Evolutionary conservation across 1,284 basidiomycete genomes (phyloP).

Genomic region (Puccinia coronata): DNA sequence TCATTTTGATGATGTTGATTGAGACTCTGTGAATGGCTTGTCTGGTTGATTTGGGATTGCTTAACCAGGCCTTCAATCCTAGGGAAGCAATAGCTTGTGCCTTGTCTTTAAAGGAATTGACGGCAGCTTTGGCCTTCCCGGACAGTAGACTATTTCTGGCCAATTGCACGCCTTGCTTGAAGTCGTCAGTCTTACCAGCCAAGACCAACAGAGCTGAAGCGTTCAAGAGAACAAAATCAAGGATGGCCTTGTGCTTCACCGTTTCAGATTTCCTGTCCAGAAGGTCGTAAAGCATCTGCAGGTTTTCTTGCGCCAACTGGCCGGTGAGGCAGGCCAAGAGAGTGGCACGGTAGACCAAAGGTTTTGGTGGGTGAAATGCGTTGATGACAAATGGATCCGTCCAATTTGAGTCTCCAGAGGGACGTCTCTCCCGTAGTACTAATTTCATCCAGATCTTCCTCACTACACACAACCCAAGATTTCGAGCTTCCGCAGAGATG

Average conservation of each 20-base stretch:
- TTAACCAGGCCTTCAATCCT: neutral
- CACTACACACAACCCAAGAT: slow-evolving; percentile 90
- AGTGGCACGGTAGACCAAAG: slow-evolving; percentile 33
- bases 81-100: neutral
- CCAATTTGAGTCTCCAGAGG: slow-evolving; percentile 62
- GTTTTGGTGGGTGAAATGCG: slow-evolving; percentile 1
- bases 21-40: no score
- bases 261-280: slow-evolving; percentile 60
- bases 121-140: slow-evolving; percentile 74
- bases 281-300: slow-evolving; percentile 67
- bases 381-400: neutral
- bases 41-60: neutral
- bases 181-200: slow-evolving; percentile 71
- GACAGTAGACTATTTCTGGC: slow-evolving; percentile 73
- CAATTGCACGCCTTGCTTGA: slow-evolving; percentile 70
- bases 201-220: slow-evolving; percentile 78
- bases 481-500: slow-evolving; percentile 67
- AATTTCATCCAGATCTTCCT: slow-evolving; percentile 90
- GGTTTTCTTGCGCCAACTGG: slow-evolving; percentile 69
- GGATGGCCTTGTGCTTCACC: slow-evolving; percentile 62
- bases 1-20: no score
- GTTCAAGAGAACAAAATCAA: slow-evolving; percentile 83
- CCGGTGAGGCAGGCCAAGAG: slow-evolving; percentile 17
- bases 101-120: slow-evolving; percentile 63
- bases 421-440: slow-evolving; percentile 86